Base-by-base conservation (phyloP, 768 basidiomycete species). In the Hysterangium stoloniferum region DNA sequence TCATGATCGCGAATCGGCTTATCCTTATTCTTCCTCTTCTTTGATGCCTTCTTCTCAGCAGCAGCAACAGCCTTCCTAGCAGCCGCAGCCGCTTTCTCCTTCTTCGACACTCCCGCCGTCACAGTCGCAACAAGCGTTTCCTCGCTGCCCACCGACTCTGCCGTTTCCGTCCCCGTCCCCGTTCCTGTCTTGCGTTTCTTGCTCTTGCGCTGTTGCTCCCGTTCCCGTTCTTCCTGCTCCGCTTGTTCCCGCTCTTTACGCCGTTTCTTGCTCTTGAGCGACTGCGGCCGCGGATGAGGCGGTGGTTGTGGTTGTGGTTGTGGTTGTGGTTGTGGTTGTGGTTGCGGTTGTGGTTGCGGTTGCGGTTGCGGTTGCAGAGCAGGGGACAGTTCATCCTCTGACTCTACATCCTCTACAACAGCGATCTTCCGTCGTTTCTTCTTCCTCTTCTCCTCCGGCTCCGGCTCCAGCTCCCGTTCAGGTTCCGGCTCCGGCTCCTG, bases 361-460 rank as follows among this genome's bases (percentile, higher is more conserved):
- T 47, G 52, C 37, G 37, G 49, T 36, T 37, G 29, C 65, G 1
- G 66, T 58, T 9, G 20, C 25, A 11, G n/a, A 27, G 58, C 66
- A 24, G 58, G 50, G 9, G 57, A 66, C 19, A 71, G 73, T 48
- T 83, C 84, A 33, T 77, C 77, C 58, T 84, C 84, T 5, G 76
- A 78, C 68, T 83, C 84, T 34, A 78, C 56, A 35, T 80, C 74
- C 55, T 66, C 66, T 31, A 68, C 66, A 20, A 19, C 40, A 3
- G 44, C 28, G 31, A 54, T 35, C 37, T n/a, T 40, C 36, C 27
- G 37, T 29, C 28, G 32, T 20, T 36, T 29, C 25, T 57, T 15
- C 60, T 58, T 66, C 20, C 54, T 52, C 48, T 58, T 59, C 61
- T 65, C 65, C 60, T 52, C 57, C 20, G 64, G 59, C 24, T 55